phyloP scores from a whole-genome alignment of 768 basidiomycete genomes.

The Agaricus subrufescens region DNA sequence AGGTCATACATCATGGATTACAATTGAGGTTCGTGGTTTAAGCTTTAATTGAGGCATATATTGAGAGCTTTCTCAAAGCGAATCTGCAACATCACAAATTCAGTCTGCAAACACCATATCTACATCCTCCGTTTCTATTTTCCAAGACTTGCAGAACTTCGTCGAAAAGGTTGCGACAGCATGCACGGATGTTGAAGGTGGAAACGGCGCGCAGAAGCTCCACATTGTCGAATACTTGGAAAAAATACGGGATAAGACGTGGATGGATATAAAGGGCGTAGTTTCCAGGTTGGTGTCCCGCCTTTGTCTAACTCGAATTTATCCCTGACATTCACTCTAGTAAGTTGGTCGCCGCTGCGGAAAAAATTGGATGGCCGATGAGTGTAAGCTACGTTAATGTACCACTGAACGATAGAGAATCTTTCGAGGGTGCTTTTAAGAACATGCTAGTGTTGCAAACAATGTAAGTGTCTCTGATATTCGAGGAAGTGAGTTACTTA shows the following conservation, averaged over 20 bases:
- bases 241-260: slow-evolving; percentile 63
- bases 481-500: neutral
- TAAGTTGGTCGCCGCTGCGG: slow-evolving; percentile 56
- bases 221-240: slow-evolving; percentile 61
- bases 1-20: slow-evolving; percentile 66
- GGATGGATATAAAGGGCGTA: slow-evolving; percentile 66
- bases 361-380: slow-evolving; percentile 83
- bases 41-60: slow-evolving; percentile 1
- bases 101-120: slow-evolving; percentile 36
- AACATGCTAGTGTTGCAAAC: slow-evolving; percentile 74
- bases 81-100: slow-evolving; percentile 52
- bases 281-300: slow-evolving; percentile 52
- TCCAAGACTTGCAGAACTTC: slow-evolving; percentile 58
- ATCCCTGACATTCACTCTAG: slow-evolving; percentile 32
- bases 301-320: neutral
- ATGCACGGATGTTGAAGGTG: slow-evolving; percentile 43
- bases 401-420: slow-evolving; percentile 43
- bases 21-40: slow-evolving; percentile 55
- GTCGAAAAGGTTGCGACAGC: slow-evolving; percentile 42
- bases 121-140: slow-evolving; percentile 45
- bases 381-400: slow-evolving; percentile 59
- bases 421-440: slow-evolving; percentile 76
- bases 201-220: slow-evolving; percentile 43
- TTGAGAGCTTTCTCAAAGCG: slow-evolving; percentile 34
- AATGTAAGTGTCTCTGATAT: slow-evolving; percentile 46